Base-by-base conservation (phyloP, 108 stramenopile species). In the Pelagomonas calceolata region DNA sequence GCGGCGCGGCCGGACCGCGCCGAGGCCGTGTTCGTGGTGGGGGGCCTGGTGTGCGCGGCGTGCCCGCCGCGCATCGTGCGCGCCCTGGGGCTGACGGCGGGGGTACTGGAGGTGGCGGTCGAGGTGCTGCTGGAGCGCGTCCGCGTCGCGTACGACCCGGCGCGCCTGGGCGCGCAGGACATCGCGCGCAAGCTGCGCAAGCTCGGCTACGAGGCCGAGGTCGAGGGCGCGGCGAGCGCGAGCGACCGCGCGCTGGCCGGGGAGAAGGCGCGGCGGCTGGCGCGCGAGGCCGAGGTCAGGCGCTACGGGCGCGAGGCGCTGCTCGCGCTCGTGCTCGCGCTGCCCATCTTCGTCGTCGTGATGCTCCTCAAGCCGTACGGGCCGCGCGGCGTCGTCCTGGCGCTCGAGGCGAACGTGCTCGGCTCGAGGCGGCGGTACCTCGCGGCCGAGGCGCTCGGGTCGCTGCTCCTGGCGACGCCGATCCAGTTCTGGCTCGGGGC, bases 401-500 rank as follows among this genome's bases (percentile, higher is more conserved):
- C 26, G 14, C 51, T 60, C 51, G 0, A 26, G 51, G 3, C 51
- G 21, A 16, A 16, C 26, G 51, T 26, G 51, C 14, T 60, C 51
- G 21, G 21, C 7, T 17, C 21, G 21, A 17, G 51, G 51, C 1
- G 51, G 21, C 51, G 14, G 7, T 60, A 16, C 51, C 51, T 88
- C 32, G 67, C 78, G 17, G 70, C 75, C 36, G 82, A 83, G 32
- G 82, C 81, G 51, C 30, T 87, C 26, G 72, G 86, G 72, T 74
- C 80, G 46, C 86, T 80, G 84, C 64, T 75, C 32, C 70, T 91
- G 67, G 80, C 90, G 45, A 88, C 90, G 63, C 90, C 90, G 1
- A 88, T 93, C 17, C 97, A 98, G 79, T 93, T 94, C 76, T 75
- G 80, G 34, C 87, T 92, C 14, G 97, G 94, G 18, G 78, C 73